Evolutionary conservation across 2,329 filamentous ascomycete species (phyloP), one percentile per base, ranked within the genome.

Genomic region (Fulvia fulva): DNA sequence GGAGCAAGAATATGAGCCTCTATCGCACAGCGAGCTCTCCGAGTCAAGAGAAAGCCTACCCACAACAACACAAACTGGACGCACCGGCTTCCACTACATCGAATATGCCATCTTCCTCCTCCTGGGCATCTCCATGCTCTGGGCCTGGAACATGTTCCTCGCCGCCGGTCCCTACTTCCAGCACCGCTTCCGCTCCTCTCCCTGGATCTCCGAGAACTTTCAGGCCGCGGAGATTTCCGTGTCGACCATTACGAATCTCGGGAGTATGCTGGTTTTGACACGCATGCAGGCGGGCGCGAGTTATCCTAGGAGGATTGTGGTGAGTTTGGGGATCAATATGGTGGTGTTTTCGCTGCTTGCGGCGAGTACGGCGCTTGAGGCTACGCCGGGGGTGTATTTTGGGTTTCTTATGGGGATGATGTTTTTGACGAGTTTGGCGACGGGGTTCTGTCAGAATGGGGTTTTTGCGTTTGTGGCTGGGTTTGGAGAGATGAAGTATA

Each of bases 81-180:
- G 57, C 30, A 21, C 26, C 32, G 47, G 46, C 34, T 96, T 96
- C 77, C 96, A 91, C 62, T 91, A 89, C 86, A 70, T 90, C 34
- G 90, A 95, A 73, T 99, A 97, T 75, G 78, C 76, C 67, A 87
- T 96, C 70, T 97, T 97, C 74, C 79, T 88, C 56, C 77, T 96
- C 52, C 79, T 97, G 25, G 94, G 94, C 52, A 81, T 96, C 57
- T 90, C 92, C 53, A 97, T 97, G 94, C 81, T 97, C 46, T 97
- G 93, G 93, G 91, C 93, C 56, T 97, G 93, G 93, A 97, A 97
- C 78, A 97, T 97, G 93, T 97, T 97, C 74, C 84, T 97, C 66
- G 93, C 94, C 47, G 91, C 93, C 8, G 90, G 91, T 1, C 91
- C 93, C 4, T 97, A 97, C 79, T 97, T 97, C 76, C 86, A 92